Percentiles rank a stretch among this genome's conserved stretches.
Evolutionary conservation across 495 filamentous ascomycete species (phyloP).

Genomic region (Penicillium ucsense): DNA sequence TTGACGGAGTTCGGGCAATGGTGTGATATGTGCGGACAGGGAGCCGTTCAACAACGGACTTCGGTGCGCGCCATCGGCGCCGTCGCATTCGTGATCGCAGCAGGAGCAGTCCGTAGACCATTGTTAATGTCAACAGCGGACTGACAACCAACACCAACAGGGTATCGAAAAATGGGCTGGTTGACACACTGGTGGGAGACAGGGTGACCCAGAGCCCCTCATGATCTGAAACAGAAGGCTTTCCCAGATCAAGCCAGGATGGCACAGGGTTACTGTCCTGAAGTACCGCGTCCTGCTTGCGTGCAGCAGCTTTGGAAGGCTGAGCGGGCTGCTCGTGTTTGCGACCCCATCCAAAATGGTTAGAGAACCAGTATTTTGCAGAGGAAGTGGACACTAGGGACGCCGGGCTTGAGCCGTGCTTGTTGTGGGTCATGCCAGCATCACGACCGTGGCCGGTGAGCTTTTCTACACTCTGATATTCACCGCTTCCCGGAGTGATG

Average conservation of each 20-base stretch:
- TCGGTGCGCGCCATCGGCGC: constrained; percentile 89
- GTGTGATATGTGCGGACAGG: constrained; percentile 93
- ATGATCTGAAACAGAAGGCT: constrained; percentile 37
- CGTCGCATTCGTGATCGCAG: constrained; percentile 82
- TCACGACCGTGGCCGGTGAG: constrained; percentile 12
- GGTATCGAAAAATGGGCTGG: constrained; percentile 94
- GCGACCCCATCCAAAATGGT: constrained; percentile 26
- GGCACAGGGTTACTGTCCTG: no score
- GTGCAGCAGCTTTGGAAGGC: constrained; percentile 6
- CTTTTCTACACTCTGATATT: constrained; percentile 46
- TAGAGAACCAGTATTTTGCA: constrained; percentile 28
- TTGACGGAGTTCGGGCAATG: constrained; percentile 45
- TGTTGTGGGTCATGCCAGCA: constrained; percentile 3
- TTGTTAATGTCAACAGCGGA: constrained; percentile 80
- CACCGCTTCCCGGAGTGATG: constrained; percentile 69
- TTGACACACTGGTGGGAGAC: constrained; percentile 79
- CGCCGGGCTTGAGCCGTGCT: constrained; percentile 1
- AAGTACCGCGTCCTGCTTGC: not conserved
- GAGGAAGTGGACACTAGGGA: constrained; percentile 1
- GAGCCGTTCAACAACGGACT: constrained; percentile 89
- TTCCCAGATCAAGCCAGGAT: no score
- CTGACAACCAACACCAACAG: constrained; percentile 87
- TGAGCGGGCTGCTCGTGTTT: constrained; percentile 4
- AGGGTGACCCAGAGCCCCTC: constrained; percentile 94
- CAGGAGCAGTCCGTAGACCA: constrained; percentile 85